Evolutionary conservation across 768 basidiomycete species (phyloP), one percentile per base, ranked within the genome.

Genomic region (Termitomyces sp.): DNA sequence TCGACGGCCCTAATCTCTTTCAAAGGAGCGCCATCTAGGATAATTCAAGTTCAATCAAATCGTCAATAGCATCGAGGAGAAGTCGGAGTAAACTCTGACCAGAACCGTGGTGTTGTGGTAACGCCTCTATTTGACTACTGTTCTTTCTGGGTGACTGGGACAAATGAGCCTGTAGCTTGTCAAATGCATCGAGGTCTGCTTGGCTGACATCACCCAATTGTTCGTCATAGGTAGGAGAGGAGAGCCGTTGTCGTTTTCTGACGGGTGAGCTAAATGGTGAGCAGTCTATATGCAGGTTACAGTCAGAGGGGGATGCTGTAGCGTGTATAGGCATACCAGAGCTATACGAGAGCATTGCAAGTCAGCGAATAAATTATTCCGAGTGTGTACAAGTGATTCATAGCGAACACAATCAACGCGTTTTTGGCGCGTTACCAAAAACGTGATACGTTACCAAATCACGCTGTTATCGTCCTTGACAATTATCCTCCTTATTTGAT

Each of bases 151-250:
- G 51, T 38, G 63, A 62, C 46, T 65, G 66, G 7, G 61, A 66
- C 2, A 51, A 25, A 17, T 83, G 83, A 5, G 82, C 73, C 34
- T 86, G 81, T 11, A 86, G 69, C 42, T 74, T 75, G 67, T 87
- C 85, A 49, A 85, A 80, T 4, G 82, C 85, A 40, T 74, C 73
- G 11, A 88, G 69, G 58, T 87, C 82, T 38, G 84, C 81, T 61
- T 83, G 80, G 55, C 80, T 88, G 57, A 85, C 69, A 25, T 81
- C 81, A 7, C 63, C 73, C 29, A 83, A 67, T 63, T 81, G 81
- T 50, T 79, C 75, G 62, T 88, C 87, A 62, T 86, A 87, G 25
- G 83, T 83, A 1, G 88, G 87, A 0, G 87, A 88, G 0, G 87
- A 86, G 34, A 88, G 78, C 46, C 88, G 78, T 65, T 83, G 82